Evolutionary conservation across 2,329 filamentous ascomycete genomes (phyloP), one percentile per base, ranked within the genome.

Genomic region (Penicillium sp.): DNA sequence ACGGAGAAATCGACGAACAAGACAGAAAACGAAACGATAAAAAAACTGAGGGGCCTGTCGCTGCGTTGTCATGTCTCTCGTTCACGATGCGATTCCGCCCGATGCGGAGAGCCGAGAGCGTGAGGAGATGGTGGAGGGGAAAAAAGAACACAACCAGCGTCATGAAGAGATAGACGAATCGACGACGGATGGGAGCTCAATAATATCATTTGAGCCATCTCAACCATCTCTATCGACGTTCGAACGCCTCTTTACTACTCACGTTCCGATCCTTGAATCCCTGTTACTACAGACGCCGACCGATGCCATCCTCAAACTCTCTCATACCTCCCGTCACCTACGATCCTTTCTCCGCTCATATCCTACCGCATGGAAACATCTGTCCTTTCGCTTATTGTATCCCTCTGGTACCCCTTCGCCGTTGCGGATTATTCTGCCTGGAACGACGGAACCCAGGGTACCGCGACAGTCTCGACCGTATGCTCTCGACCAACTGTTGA

Each of bases 361-460:
- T 70, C 86, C 86, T 44, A 83, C 85, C 53, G 85, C 85, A 76
- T 88, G 86, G 85, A 84, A 82, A 70, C 83, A 84, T 62, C 79
- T 87, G 30, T 87, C 85, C 13, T 88, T 87, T 73, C 83, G 85
- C 45, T 75, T 87, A 21, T 72, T 78, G 31, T 78, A 75, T 56
- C 78, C 78, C 3, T 79, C 75, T 17, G 74, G 76, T 31, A 75
- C 73, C 9, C 71, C 74, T 26, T 67, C 69, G 3, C 67, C 65
- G 13, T 67, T 73, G 41, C 73, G 75, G n/a, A 69, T 77, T 17
- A 64, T 74, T 31, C 64, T 76, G 9, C 72, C 76, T 19, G 74
- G 71, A 44, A 69, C 69, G 48, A 63, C 71, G 26, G 75, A 78
- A 53, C 68, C 73, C 46, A 68, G 71, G 31, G 67, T 72, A 17